A percentile compares a stretch with the other conserved stretches of the same genome.
phyloP scores from a whole-genome alignment of 352 stramenopile species.

The Pelagophyceae sp. region DNA sequence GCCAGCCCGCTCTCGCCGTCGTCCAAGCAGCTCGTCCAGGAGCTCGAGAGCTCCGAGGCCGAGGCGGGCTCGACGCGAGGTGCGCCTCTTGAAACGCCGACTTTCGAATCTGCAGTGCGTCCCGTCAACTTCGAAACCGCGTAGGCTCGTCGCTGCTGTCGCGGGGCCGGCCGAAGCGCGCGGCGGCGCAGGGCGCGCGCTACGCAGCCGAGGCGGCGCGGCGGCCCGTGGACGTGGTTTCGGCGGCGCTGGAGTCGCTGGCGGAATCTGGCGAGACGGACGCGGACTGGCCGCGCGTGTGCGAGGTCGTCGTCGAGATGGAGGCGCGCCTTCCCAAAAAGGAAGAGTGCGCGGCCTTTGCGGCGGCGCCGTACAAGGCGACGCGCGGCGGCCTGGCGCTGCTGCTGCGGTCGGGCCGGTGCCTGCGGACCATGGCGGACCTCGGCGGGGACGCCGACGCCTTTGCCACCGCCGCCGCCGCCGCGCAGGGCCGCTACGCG shows the following conservation, averaged over 20 bases:
- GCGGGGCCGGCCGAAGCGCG: background rate
- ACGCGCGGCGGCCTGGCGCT: constrained; percentile 9
- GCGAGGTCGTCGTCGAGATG: background rate
- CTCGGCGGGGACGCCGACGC: background rate
- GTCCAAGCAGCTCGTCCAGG: background rate
- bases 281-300: background rate
- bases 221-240: background rate
- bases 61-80: background rate
- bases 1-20: background rate
- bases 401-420: background rate
- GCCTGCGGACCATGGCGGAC: background rate
- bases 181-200: background rate
- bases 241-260: background rate
- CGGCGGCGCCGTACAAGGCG: background rate
- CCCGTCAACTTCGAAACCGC: no score
- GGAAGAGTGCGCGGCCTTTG: background rate
- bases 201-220: background rate
- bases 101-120: no score
- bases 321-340: background rate
- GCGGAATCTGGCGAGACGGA: background rate
- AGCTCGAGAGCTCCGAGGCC: constrained; percentile 4
- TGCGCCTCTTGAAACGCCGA: no score
- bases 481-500: background rate
- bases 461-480: background rate
- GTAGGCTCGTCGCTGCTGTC: background rate